Conservation (phyloP, 106 monocot species). For the Dendrobium officinale region DNA sequence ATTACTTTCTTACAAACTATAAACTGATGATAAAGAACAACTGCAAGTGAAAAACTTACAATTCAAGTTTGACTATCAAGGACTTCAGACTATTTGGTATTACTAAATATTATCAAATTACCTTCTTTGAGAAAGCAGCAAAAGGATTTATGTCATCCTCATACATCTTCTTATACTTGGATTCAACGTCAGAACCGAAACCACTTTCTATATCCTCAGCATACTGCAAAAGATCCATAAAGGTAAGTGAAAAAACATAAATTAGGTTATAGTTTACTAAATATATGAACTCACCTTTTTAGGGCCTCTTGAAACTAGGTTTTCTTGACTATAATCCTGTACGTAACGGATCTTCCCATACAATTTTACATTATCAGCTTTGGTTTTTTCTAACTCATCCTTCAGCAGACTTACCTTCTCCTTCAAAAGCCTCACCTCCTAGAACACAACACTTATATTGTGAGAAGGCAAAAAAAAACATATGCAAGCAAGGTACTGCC, state of each 20-base stretch:
- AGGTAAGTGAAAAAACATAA: conserved; percentile 10
- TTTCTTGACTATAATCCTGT: conserved; percentile 93
- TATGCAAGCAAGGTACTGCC: not conserved
- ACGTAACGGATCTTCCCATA: conserved; percentile 97
- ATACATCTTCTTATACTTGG: conserved; percentile 98
- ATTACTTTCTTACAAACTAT: not conserved
- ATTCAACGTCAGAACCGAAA: conserved; percentile 84
- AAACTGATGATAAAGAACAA: not conserved
- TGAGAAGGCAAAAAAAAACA: conserved; percentile 5
- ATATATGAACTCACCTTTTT: conserved; percentile 50
- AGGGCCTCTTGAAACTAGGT: conserved; percentile 88
- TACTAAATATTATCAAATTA: conserved; percentile 4
- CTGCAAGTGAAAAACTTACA: not conserved
- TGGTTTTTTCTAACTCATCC: conserved; percentile 82
- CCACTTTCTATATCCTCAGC: conserved; percentile 97
- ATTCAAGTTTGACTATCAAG: not conserved
- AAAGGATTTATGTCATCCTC: conserved; percentile 99
- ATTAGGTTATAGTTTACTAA: not conserved
- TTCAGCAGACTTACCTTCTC: conserved; percentile 69
- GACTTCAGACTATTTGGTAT: not conserved
- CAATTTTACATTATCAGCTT: conserved; percentile 95
- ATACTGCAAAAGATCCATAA: conserved; percentile 40
- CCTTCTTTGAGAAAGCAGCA: conserved; percentile 99
- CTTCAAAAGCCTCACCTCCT: conserved; percentile 87
- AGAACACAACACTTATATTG: not conserved